Base-by-base conservation (phyloP, 2,329 filamentous ascomycete species). In the Fusarium sp. region DNA sequence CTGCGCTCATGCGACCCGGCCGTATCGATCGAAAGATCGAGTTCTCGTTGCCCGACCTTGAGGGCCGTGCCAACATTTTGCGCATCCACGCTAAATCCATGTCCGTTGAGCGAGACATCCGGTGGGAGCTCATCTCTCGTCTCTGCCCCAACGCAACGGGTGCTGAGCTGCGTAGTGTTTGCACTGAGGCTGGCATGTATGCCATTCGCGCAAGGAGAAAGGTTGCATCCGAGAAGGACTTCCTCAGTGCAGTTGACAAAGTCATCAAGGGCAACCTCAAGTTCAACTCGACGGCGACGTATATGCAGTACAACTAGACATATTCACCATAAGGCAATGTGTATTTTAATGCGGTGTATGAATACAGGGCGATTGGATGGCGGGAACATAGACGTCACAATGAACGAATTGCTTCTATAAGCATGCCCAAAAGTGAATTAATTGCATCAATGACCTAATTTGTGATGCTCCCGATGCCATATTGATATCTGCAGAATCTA, bases 41-140 rank as follows among this genome's bases (percentile, higher is more conserved):
- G 84, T 99, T 99, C 87, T 96, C 95, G 2, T 89, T 99, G 30
- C 96, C 96, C 30, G 96, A 99, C 83, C 94, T 98, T 78, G 96
- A 99, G 83, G 96, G 96, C 58, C 93, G 96, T 76, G 96, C 96
- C 80, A 98, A 98, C 85, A 98, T 99, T 80, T 90, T 99, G 50
- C 93, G 96, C 57, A 99, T 99, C 79, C 96, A 98, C 86, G 96
- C 96, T 79, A 99, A 98, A 92, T 97, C 94, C 82, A 99, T 99
- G 96, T 98, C 95, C 24, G 96, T 99, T 42, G 96, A 99, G 89
- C 91, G 96, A 60, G 96, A 99, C 81, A 99, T 99, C 80, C 91
- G 96, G 85, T 99, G 96, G 96, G 96, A 99, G 87, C 89, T 99
- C 75, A 98, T 99, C 81, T 98, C 95, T 26, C 92, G 96, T 78